phyloP scores from a whole-genome alignment of 1,284 basidiomycete genomes.

The Cryptococcus jaspeensis region DNA sequence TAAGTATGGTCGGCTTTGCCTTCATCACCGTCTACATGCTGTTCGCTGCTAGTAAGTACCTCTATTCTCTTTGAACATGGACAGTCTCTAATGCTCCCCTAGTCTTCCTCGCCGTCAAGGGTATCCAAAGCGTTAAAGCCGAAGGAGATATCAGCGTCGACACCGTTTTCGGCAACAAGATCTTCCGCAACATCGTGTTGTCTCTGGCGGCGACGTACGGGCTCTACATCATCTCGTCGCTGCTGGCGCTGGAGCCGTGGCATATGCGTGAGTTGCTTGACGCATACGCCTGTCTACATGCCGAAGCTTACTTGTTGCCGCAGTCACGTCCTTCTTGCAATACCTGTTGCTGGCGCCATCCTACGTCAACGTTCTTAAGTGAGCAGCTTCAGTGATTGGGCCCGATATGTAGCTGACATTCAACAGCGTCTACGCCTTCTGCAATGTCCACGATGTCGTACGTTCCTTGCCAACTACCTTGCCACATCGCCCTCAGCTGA shows the following conservation, averaged over 20 bases:
- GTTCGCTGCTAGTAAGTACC: slow-evolving; percentile 57
- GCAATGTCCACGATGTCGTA: slow-evolving; percentile 70
- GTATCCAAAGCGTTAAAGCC: slow-evolving; percentile 61
- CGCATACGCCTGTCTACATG: neutral
- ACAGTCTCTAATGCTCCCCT: slow-evolving; percentile 17
- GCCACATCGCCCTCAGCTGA: slow-evolving; percentile 3
- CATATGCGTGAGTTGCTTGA: slow-evolving; percentile 33
- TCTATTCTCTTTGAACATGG: neutral
- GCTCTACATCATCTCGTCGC: slow-evolving; percentile 73
- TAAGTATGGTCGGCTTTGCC: slow-evolving; percentile 77
- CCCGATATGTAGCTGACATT: slow-evolving; percentile 8
- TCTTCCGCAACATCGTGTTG: slow-evolving; percentile 82
- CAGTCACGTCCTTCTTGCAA: slow-evolving; percentile 84
- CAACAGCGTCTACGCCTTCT: slow-evolving; percentile 60
- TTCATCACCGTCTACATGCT: slow-evolving; percentile 90
- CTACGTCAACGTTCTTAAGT: slow-evolving; percentile 89
- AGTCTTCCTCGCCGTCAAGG: slow-evolving; percentile 78
- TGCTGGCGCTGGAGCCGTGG: slow-evolving; percentile 66
- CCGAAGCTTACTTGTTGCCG: slow-evolving; percentile 1
- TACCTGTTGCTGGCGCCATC: slow-evolving; percentile 83
- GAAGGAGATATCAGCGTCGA: slow-evolving; percentile 55
- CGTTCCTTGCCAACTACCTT: slow-evolving; percentile 10
- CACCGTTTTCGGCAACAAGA: slow-evolving; percentile 68
- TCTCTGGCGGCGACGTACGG: slow-evolving; percentile 83
- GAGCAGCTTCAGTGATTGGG: slow-evolving; percentile 41